Conservation (phyloP, 129 eudicot species). For the Tagetes erecta region DNA sequence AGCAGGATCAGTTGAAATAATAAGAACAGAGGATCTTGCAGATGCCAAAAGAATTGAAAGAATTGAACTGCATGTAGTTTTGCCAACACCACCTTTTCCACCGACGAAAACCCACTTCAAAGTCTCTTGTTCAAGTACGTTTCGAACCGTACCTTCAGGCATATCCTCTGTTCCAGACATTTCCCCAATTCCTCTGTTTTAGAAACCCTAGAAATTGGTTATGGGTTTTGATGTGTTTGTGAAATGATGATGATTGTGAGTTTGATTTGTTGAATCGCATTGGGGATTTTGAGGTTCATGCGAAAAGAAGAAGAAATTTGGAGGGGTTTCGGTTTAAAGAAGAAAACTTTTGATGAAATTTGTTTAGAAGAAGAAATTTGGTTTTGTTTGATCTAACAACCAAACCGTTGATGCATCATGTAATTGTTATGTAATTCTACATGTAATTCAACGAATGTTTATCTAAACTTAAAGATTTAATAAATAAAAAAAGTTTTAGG, state of each 20-base stretch:
- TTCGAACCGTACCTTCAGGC: constrained; percentile 77
- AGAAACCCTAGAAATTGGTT: constrained; percentile 21
- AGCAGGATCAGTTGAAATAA: constrained; percentile 96
- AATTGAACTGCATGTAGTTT: constrained; percentile 95
- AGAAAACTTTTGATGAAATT: constrained; percentile 11
- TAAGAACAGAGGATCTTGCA: constrained; percentile 82
- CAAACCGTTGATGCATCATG: constrained; percentile 11
- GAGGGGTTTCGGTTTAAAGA: constrained; percentile 24
- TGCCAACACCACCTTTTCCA: constrained; percentile 98
- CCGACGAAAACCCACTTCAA: constrained; percentile 97
- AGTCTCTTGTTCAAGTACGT: constrained; percentile 69
- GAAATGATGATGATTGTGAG: background rate
- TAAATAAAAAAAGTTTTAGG: no score
- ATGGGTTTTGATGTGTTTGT: constrained; percentile 19
- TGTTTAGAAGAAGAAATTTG: background rate
- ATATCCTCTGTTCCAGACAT: constrained; percentile 48
- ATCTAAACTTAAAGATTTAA: no score
- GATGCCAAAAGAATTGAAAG: constrained; percentile 66
- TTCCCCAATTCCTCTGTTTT: background rate
- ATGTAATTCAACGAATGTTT: no score
- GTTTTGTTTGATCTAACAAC: constrained; percentile 1
- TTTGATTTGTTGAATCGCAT: constrained; percentile 12
- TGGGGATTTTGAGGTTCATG: constrained; percentile 16
- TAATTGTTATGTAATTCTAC: background rate
- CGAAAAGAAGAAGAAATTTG: constrained; percentile 9